A percentile compares a stretch with the other conserved stretches of the same genome.
These are phyloP conservation scores for Farysia itapuensis DNA, from an alignment of 1,284 basidiomycete genomes.

Conservation along the genomic window DNA sequence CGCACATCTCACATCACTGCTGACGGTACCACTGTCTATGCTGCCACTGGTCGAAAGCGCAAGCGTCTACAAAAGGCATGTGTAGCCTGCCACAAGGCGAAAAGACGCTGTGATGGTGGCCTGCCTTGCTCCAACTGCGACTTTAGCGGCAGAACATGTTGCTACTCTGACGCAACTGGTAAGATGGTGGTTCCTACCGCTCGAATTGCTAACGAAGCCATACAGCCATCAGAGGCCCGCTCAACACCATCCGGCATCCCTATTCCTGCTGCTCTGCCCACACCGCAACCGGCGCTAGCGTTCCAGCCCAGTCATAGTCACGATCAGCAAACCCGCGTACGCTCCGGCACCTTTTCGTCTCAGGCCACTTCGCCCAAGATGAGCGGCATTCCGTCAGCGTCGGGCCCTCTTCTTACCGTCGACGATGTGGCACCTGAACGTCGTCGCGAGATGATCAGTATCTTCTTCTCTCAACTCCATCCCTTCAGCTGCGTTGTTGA, in stretches of 20 bases:
- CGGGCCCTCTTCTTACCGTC: slow-evolving; percentile 19
- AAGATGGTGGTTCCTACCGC: slow-evolving; percentile 44
- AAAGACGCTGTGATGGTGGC: slow-evolving; percentile 64
- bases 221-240: slow-evolving; percentile 5
- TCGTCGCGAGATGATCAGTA: slow-evolving; percentile 38
- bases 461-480: slow-evolving; percentile 61
- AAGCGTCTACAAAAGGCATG: slow-evolving; percentile 54
- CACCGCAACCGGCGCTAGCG: background rate
- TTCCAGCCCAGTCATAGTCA: background rate
- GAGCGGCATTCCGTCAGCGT: slow-evolving; percentile 3
- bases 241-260: background rate
- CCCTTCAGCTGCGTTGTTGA: slow-evolving; percentile 62
- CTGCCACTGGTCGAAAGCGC: slow-evolving; percentile 49
- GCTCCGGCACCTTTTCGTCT: background rate
- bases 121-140: slow-evolving; percentile 64
- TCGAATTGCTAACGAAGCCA: slow-evolving; percentile 24
- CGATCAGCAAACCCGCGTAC: background rate
- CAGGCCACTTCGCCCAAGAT: slow-evolving; percentile 1
- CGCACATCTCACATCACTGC: slow-evolving; percentile 34
- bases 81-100: slow-evolving; percentile 61
- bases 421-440: slow-evolving; percentile 28
- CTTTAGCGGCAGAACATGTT: slow-evolving; percentile 60
- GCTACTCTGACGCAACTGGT: slow-evolving; percentile 56
- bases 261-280: background rate
- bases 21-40: slow-evolving; percentile 39